phyloP scores from a whole-genome alignment of 1,284 basidiomycete genomes.

The Pascua guehoae region DNA sequence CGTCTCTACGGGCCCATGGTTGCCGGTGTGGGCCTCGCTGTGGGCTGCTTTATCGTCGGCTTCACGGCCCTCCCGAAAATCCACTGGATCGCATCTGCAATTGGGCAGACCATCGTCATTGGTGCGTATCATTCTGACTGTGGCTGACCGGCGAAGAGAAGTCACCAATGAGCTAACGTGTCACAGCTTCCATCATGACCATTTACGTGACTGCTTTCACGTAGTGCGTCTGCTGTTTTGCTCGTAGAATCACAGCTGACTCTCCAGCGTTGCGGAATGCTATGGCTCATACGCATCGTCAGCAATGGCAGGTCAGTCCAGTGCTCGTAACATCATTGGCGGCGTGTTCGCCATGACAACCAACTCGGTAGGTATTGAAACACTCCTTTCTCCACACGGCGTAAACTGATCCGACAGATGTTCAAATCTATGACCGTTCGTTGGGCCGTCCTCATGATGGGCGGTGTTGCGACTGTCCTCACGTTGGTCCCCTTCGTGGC shows the following conservation, averaged over 20 bases:
- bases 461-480: conserved; percentile 18
- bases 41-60: conserved; percentile 58
- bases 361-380: conserved; percentile 12
- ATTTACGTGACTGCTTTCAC: conserved; percentile 16
- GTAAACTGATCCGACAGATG: conserved; percentile 4
- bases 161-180: no score
- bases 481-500: conserved; percentile 41
- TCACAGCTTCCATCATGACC: conserved; percentile 14
- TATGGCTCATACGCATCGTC: conserved; percentile 19
- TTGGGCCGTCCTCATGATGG: conserved; percentile 17
- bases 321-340: conserved; percentile 15
- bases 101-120: conserved; percentile 59
- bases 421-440: conserved; percentile 16
- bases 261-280: conserved; percentile 13
- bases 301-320: conserved; percentile 15
- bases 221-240: background rate
- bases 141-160: background rate
- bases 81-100: conserved; percentile 37
- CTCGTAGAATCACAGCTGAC: background rate
- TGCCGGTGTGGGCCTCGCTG: conserved; percentile 61
- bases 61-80: conserved; percentile 36
- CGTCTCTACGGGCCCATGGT: conserved; percentile 64
- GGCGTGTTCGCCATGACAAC: conserved; percentile 21
- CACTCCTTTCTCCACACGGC: background rate
- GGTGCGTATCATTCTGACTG: conserved; percentile 7